A percentile compares a stretch with the other conserved stretches of the same genome.
Evolutionary conservation across 257 asterid species (phyloP).

Genomic region (Fraxinus cuspidata): DNA sequence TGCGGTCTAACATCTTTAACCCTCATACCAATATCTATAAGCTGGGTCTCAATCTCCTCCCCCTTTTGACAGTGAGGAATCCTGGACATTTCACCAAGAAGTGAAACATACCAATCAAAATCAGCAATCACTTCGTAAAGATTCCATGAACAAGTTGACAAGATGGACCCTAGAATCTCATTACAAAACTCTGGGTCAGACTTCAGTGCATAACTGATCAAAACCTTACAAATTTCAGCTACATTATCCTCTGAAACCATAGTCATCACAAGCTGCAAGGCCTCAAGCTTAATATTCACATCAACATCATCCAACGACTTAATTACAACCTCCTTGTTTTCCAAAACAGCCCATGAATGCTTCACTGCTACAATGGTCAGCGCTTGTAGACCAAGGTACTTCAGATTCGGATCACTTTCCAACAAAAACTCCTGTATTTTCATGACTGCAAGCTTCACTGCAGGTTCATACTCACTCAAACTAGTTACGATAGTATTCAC

Average conservation of each 20-base stretch:
- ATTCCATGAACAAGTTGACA: constrained; percentile 72
- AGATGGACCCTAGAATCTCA: constrained; percentile 74
- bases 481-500: constrained; percentile 69
- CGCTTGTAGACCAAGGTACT: constrained; percentile 83
- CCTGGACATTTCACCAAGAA: constrained; percentile 91
- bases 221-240: constrained; percentile 73
- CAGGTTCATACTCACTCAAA: constrained; percentile 72
- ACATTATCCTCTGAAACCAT: constrained; percentile 91
- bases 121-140: constrained; percentile 72
- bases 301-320: constrained; percentile 87
- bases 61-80: constrained; percentile 88
- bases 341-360: constrained; percentile 76
- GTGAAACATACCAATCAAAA: constrained; percentile 87
- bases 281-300: constrained; percentile 75
- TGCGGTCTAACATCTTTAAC: constrained; percentile 86
- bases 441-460: constrained; percentile 76
- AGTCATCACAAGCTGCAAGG: constrained; percentile 80
- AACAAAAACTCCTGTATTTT: constrained; percentile 71
- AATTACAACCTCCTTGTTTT: constrained; percentile 86
- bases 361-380: constrained; percentile 57
- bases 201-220: constrained; percentile 82
- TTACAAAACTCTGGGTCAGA: constrained; percentile 92
- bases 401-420: constrained; percentile 87
- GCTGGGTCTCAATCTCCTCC: constrained; percentile 71
- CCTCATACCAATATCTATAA: constrained; percentile 91